These are phyloP conservation scores for Nicotiana attenuata DNA, from an alignment of 257 asterid species.

Conservation along the genomic window DNA sequence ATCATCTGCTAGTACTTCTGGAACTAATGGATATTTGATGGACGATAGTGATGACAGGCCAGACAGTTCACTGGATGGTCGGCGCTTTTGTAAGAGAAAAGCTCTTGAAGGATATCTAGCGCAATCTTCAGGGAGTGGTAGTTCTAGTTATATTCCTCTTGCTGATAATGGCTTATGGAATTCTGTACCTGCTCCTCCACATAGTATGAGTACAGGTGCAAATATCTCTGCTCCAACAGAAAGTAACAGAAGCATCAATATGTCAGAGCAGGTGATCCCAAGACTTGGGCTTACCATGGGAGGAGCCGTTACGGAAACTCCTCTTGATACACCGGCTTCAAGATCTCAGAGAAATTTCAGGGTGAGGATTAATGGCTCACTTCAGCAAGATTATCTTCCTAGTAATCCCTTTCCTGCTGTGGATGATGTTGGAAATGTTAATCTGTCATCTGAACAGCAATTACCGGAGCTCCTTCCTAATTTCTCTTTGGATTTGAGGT, in stretches of 20 bases:
- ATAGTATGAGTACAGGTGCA: conserved; percentile 23
- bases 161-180: conserved; percentile 49
- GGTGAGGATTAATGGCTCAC: conserved; percentile 49
- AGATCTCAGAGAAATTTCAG: conserved; percentile 56
- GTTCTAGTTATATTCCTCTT: conserved; percentile 39
- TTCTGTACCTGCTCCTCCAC: conserved; percentile 15
- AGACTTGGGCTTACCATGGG: conserved; percentile 59
- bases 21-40: conserved; percentile 27
- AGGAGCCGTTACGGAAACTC: conserved; percentile 28
- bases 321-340: conserved; percentile 29
- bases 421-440: conserved; percentile 29
- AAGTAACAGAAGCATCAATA: conserved; percentile 22
- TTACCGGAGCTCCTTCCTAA: conserved; percentile 39
- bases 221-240: conserved; percentile 28
- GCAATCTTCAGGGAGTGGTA: conserved; percentile 65
- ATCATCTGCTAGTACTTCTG: conserved; percentile 33
- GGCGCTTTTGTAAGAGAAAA: conserved; percentile 69
- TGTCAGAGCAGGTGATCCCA: conserved; percentile 48
- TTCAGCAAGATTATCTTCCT: conserved; percentile 39
- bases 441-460: conserved; percentile 35
- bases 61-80: conserved; percentile 47
- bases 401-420: conserved; percentile 24
- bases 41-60: conserved; percentile 41
- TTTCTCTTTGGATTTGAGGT: conserved; percentile 12
- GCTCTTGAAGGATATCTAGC: conserved; percentile 50